phyloP scores from a whole-genome alignment of 306 rosid species.

The Astragalus glycyphyllos region DNA sequence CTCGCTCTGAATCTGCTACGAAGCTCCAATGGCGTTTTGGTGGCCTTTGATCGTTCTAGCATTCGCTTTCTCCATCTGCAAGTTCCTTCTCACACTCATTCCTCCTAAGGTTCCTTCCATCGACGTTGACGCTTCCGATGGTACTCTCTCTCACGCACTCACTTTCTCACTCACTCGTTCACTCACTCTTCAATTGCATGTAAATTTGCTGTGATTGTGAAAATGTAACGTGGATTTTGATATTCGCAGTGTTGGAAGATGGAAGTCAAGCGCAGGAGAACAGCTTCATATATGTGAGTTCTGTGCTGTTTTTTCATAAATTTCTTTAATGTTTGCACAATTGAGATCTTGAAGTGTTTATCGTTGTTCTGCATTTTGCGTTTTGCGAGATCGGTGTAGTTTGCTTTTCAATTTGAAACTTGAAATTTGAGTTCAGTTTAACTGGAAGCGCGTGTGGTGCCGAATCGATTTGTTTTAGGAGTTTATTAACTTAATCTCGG shows the following conservation, averaged over 20 bases:
- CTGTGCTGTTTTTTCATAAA: not conserved
- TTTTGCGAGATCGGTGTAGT: slow-evolving; percentile 35
- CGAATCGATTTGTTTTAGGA: slow-evolving; percentile 14
- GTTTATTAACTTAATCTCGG: not conserved
- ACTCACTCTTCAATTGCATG: not conserved
- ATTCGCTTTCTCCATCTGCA: slow-evolving; percentile 78
- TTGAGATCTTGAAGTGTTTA: not conserved
- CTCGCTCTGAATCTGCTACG: slow-evolving; percentile 38
- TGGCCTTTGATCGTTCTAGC: slow-evolving; percentile 83
- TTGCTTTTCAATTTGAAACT: slow-evolving; percentile 1
- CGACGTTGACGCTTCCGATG: slow-evolving; percentile 88
- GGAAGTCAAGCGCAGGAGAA: slow-evolving; percentile 81
- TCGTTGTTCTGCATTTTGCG: slow-evolving; percentile 15
- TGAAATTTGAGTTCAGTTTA: slow-evolving; percentile 5
- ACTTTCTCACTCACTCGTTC: not conserved
- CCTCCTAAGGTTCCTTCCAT: slow-evolving; percentile 93
- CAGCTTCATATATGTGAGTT: slow-evolving; percentile 84
- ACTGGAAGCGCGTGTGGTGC: slow-evolving; percentile 14
- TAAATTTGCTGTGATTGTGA: slow-evolving; percentile 7
- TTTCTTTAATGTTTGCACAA: not conserved
- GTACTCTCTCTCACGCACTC: slow-evolving; percentile 52
- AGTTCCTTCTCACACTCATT: slow-evolving; percentile 84
- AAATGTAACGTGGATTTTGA: slow-evolving; percentile 41
- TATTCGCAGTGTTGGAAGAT: slow-evolving; percentile 78
- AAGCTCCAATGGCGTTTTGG: slow-evolving; percentile 73